phyloP scores from a whole-genome alignment of 768 basidiomycete genomes.

The Pleurotus platypus region DNA sequence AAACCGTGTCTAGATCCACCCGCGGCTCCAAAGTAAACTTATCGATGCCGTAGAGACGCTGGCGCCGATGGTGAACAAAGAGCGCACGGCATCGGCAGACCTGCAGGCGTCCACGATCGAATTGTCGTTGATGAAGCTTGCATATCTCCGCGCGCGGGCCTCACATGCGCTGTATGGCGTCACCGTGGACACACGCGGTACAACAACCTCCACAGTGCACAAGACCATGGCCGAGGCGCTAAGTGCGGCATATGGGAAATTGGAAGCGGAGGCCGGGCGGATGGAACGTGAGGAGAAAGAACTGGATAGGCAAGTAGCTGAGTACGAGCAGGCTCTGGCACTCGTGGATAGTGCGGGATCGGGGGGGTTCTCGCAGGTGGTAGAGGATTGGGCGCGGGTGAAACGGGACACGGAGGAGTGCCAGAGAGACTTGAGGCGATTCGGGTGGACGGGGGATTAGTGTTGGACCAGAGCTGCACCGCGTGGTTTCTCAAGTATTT shows the following conservation, averaged over 20 bases:
- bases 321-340: constrained; percentile 37
- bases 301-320: constrained; percentile 35
- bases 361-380: constrained; percentile 41
- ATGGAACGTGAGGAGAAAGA: constrained; percentile 31
- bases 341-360: constrained; percentile 36
- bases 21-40: constrained; percentile 26
- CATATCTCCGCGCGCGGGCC: constrained; percentile 37
- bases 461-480: too few species aligned
- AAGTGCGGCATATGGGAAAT: constrained; percentile 22
- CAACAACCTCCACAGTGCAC: background rate
- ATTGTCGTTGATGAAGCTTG: constrained; percentile 43
- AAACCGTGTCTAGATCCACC: constrained; percentile 24
- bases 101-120: constrained; percentile 43
- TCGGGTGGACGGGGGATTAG: constrained; percentile 48
- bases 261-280: constrained; percentile 30
- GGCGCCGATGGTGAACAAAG: constrained; percentile 21
- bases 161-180: constrained; percentile 37
- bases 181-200: constrained; percentile 13
- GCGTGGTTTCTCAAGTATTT: too few species aligned
- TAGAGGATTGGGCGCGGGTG: constrained; percentile 44
- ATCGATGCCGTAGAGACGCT: constrained; percentile 21
- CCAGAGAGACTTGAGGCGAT: constrained; percentile 39
- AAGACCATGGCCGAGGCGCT: constrained; percentile 31
- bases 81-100: constrained; percentile 32
- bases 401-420: constrained; percentile 49